Conservation (phyloP, 768 basidiomycete species). For the Auricularia cornea region DNA sequence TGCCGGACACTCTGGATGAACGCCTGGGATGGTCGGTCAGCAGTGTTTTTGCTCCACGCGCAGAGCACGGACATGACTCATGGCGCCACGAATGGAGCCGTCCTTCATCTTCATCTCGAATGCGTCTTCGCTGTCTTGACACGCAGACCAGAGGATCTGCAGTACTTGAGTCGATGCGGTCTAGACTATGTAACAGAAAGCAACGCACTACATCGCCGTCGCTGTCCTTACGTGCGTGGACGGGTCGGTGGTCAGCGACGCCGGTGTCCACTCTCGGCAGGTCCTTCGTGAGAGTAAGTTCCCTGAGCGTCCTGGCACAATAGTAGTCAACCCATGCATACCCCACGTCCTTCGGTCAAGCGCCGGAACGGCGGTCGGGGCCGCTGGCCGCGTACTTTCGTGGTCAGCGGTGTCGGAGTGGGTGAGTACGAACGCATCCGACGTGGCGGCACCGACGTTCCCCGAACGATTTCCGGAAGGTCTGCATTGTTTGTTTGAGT, state of each 20-base stretch:
- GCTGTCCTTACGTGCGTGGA: not conserved
- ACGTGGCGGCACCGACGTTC: not conserved
- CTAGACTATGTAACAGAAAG: not conserved
- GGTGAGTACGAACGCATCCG: not conserved
- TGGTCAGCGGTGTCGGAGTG: not conserved
- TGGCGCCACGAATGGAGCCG: slow-evolving; percentile 2
- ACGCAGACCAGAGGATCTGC: slow-evolving; percentile 4
- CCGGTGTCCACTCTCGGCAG: not conserved
- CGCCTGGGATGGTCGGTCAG: not conserved
- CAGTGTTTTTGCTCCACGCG: not conserved
- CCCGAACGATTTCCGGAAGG: not conserved
- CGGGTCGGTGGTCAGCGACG: not conserved
- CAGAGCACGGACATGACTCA: slow-evolving; percentile 1
- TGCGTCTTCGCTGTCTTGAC: slow-evolving; percentile 1
- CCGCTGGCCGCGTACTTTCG: not conserved
- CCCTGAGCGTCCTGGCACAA: not conserved
- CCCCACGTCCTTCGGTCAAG: not conserved
- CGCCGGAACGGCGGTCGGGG: not conserved
- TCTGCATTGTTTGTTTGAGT: too few species aligned
- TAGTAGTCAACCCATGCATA: not conserved
- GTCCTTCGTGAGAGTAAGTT: not conserved
- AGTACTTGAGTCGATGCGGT: not conserved
- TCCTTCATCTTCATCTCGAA: not conserved
- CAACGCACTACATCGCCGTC: slow-evolving; percentile 3
- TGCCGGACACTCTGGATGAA: slow-evolving; percentile 1